Base-by-base conservation (phyloP, 2,329 filamentous ascomycete genomes). In the Pezizomycotina sp. region DNA sequence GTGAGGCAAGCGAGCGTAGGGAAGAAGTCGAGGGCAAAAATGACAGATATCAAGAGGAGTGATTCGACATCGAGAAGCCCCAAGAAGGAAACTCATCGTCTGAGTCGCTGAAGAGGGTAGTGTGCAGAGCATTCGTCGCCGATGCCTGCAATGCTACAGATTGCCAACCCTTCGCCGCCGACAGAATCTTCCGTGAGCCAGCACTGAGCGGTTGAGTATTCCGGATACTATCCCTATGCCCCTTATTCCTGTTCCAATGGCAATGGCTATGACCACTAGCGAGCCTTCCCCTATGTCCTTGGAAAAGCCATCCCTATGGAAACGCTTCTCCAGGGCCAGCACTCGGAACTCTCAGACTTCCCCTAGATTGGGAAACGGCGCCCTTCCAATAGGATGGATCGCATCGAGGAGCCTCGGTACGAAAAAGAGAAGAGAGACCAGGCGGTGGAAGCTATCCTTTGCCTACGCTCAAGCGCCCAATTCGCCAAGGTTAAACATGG, bases 401-500 rank as follows among this genome's bases (percentile, higher is more conserved):
- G 20, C 8, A 18, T 29, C 21, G 9, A 27, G 28, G 12, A 21
- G 24, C 6, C 24, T 32, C 4, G 3, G 6, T 16, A 9, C 19
- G 8, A 5, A 15, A 8, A 15, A 6, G 12, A 29, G 23, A 13
- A 12, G 28, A 30, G 3, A 29, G 31, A 31, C 18, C 24, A 21
- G 20, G 27, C 10, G 21, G 27, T 14, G 8, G 9, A 23, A 12
- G 23, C 13, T 16, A 18, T 10, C 19, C 25, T 18, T 8, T 27
- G 18, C 20, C 30, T 34, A 21, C 19, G 20, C 25, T 30, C 34
- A 13, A 30, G 33, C 15, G 18, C 42, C 30, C 29, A 31, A 30
- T 38, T 84, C 86, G 20, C 78, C 81, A 3, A 71, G 69, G 22
- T 61, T 93, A 3, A 74, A 93, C 52, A 76, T 93, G 15, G 75